phyloP scores from a whole-genome alignment of 1,284 basidiomycete species.

The Austroboletus olivaceoglutinosus region DNA sequence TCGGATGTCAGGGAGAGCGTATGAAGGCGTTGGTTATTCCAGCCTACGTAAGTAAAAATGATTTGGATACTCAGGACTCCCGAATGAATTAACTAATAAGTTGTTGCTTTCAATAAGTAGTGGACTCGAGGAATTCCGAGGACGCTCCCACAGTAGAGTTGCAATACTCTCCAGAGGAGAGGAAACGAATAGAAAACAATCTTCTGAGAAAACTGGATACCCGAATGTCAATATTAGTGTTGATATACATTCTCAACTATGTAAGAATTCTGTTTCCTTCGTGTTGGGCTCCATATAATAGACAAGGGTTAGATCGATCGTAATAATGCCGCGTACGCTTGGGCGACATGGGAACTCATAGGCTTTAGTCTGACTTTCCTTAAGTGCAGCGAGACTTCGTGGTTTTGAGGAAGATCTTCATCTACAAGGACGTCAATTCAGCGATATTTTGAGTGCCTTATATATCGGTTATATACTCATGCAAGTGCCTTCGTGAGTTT shows the following conservation, averaged over 20 bases:
- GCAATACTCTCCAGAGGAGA: conserved; percentile 1
- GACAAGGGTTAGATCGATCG: conserved; percentile 52
- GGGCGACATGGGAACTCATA: neutral
- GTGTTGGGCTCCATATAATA: neutral
- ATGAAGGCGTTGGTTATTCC: conserved; percentile 12
- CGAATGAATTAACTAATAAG: too few species aligned
- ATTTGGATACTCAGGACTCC: neutral
- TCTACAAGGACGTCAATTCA: conserved; percentile 53
- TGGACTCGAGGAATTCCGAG: conserved; percentile 8
- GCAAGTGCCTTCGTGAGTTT: conserved; percentile 51
- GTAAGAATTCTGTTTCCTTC: conserved; percentile 34
- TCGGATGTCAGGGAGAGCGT: conserved; percentile 10
- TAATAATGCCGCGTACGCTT: conserved; percentile 60
- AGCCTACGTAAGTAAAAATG: conserved; percentile 17
- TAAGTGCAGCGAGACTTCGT: conserved; percentile 28
- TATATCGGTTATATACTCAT: conserved; percentile 69
- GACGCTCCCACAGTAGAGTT: neutral
- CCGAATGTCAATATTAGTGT: conserved; percentile 49
- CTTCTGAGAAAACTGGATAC: conserved; percentile 40
- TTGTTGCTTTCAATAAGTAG: conserved; percentile 5
- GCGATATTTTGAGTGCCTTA: conserved; percentile 69
- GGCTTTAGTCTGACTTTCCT: conserved; percentile 3
- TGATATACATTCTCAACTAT: conserved; percentile 59
- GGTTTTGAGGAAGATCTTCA: conserved; percentile 33
- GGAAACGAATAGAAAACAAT: conserved; percentile 13